These are phyloP conservation scores for Castanea crenata DNA, from an alignment of 306 rosid species.

Conservation along the genomic window DNA sequence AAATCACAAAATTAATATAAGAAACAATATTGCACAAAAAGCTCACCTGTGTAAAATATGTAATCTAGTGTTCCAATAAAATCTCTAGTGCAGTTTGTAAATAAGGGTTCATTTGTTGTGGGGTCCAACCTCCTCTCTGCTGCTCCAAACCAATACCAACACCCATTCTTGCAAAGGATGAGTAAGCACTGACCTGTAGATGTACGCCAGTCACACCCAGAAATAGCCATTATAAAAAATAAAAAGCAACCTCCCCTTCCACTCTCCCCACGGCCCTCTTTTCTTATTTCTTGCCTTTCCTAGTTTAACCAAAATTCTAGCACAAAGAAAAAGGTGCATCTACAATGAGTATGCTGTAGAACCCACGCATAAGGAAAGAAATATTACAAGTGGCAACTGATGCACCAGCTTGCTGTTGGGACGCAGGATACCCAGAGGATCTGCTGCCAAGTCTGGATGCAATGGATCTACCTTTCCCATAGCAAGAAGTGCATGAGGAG, in stretches of 20 bases:
- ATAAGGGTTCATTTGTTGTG: conserved; percentile 81
- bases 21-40: conserved; percentile 16
- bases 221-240: conserved; percentile 1
- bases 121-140: conserved; percentile 79
- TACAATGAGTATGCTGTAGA: background rate
- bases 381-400: conserved; percentile 87
- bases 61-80: conserved; percentile 95
- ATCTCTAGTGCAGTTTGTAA: conserved; percentile 91
- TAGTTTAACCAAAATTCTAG: background rate
- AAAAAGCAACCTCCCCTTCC: background rate
- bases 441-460: conserved; percentile 85
- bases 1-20: background rate
- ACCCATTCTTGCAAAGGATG: conserved; percentile 76
- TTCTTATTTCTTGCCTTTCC: background rate
- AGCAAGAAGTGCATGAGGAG: conserved; percentile 93
- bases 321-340: background rate
- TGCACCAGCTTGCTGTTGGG: conserved; percentile 92
- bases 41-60: conserved; percentile 90
- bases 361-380: conserved; percentile 8
- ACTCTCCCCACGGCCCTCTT: too few species aligned
- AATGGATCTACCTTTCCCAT: conserved; percentile 86
- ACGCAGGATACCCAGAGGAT: conserved; percentile 84
- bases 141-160: conserved; percentile 66
- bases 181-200: conserved; percentile 88
- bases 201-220: conserved; percentile 4